Base-by-base conservation (phyloP, 345 rosid species). In the Eucalyptus urophylla region DNA sequence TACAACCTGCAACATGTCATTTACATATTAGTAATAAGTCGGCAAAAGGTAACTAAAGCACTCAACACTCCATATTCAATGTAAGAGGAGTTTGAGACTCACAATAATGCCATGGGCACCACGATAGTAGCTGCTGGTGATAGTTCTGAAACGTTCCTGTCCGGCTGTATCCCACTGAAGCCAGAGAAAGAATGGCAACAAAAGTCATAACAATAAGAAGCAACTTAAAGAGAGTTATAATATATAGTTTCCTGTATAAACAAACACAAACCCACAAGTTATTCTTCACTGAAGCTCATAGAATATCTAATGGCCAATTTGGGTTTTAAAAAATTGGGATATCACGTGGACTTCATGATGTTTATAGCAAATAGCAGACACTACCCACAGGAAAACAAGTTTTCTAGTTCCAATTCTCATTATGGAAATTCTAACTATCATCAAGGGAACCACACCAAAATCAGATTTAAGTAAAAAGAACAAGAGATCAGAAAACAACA, bases 111-210 rank as follows among this genome's bases (percentile, higher is more conserved):
- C 99, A 93, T 97, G 99, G 13, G 99, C 99, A 90, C 99, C 99
- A 86, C 98, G 98, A 89, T 97, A 97, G 94, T 96, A 97, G 92
- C 99, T 97, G 91, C 99, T 97, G 58, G 99, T 96, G 89, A 96
- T 97, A 44, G 99, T 97, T 94, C 99, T 95, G 90, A 96, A 97
- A 40, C 99, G 94, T 91, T 97, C 99, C 94, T 97, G 99, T 40
- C 99, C 99, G 88, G 99, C 99, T 86, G 99, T 97, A 92, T 97
- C 99, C 99, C 99, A 97, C 99, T 97, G 95, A 89, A 90, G 21
- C 49, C 62, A 81, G 16, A 91, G 89, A 56, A 87, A 21, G 86
- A 87, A 50, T 44, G 83, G 49, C 45, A 58, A 87, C 80, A 88
- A 67, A 89, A 86, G 86, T 81, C 25, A 60, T 31, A 44, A 31